These are phyloP conservation scores for Candida morakotiae DNA, from an alignment of 805 yeast species.

Conservation along the genomic window DNA sequence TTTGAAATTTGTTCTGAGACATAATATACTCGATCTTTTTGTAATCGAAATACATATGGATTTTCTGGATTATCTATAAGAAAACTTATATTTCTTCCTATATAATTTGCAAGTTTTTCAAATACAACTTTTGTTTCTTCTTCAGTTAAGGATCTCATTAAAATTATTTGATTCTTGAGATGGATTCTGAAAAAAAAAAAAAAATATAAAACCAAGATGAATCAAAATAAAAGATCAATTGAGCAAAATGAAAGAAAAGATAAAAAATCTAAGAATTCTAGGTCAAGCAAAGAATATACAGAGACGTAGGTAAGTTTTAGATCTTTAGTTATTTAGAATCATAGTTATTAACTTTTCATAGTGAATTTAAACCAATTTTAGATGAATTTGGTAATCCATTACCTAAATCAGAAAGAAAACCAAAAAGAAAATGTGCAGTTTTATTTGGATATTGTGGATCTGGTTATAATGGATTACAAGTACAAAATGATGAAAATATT, in stretches of 20 bases:
- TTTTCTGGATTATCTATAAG: constrained; percentile 81
- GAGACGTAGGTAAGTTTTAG: constrained; percentile 59
- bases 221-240: constrained; percentile 28
- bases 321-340: no score
- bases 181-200: neutral
- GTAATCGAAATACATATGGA: constrained; percentile 92
- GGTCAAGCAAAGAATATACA: constrained; percentile 23
- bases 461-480: constrained; percentile 95
- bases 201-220: constrained; percentile 14
- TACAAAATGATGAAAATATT: constrained; percentile 70
- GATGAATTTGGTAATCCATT: constrained; percentile 64
- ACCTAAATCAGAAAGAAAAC: constrained; percentile 58
- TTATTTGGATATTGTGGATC: constrained; percentile 94
- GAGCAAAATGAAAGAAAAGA: constrained; percentile 26
- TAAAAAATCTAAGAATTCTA: constrained; percentile 11
- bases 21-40: constrained; percentile 94
- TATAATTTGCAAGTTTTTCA: constrained; percentile 92
- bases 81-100: constrained; percentile 91
- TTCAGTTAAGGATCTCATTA: constrained; percentile 96
- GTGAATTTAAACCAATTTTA: constrained; percentile 39
- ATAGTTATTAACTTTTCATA: constrained; percentile 7
- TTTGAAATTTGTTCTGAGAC: constrained; percentile 79
- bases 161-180: neutral
- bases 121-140: constrained; percentile 95
- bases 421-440: constrained; percentile 87